Evolutionary conservation across 805 yeast genomes (phyloP).

Genomic region (Nadsonia fulvescens): DNA sequence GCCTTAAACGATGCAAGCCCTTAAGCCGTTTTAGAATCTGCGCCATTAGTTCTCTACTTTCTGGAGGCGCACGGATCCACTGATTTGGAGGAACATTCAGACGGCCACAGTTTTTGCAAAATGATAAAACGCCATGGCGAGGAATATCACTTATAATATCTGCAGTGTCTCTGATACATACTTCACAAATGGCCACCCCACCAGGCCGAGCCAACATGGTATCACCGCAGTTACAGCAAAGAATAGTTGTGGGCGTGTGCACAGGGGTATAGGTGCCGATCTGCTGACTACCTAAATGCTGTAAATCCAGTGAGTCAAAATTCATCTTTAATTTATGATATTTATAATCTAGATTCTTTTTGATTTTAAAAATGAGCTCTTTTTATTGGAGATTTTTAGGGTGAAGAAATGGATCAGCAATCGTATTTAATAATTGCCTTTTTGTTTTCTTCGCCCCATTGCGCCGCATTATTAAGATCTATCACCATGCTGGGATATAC

Average conservation of each 20-base stretch:
- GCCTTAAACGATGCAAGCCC: constrained; percentile 68
- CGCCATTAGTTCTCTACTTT: constrained; percentile 75
- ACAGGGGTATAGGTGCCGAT: constrained; percentile 19
- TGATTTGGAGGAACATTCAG: constrained; percentile 83
- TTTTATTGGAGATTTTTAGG: no score
- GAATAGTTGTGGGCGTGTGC: constrained; percentile 50
- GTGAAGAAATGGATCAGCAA: no score
- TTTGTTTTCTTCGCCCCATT: no score
- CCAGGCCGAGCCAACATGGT: constrained; percentile 88
- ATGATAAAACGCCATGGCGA: constrained; percentile 65
- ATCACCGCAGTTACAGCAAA: constrained; percentile 93
- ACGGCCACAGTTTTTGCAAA: constrained; percentile 88
- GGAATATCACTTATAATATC: constrained; percentile 87
- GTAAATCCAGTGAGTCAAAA: no score
- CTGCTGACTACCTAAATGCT: no score
- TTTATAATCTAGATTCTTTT: no score
- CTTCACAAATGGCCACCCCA: constrained; percentile 72
- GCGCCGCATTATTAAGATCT: no score
- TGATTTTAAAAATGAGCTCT: no score
- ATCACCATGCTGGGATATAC: no score
- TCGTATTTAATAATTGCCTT: no score
- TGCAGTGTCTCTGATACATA: constrained; percentile 78
- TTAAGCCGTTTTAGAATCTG: constrained; percentile 70
- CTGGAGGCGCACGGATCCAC: constrained; percentile 81
- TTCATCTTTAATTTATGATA: no score